Conservation (phyloP, 2,329 filamentous ascomycete genomes). For the Graphiopsis chlorocephala region DNA sequence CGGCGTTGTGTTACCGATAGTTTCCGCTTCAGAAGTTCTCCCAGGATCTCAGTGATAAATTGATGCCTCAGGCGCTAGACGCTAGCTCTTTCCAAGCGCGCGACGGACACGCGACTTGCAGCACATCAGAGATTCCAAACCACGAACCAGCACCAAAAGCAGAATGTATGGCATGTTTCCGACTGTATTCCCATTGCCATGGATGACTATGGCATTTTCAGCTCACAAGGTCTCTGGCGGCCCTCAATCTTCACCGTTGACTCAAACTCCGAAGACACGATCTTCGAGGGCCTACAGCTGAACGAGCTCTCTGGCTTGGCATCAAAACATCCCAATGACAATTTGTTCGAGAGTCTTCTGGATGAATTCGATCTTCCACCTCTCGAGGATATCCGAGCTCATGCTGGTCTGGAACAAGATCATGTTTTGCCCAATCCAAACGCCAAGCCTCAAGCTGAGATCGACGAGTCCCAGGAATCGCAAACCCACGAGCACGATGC, state of each 20-base stretch:
- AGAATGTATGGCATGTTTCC: background rate
- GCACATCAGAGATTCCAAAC: background rate
- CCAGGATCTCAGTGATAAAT: background rate
- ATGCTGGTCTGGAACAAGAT: background rate
- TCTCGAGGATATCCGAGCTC: slow-evolving; percentile 8
- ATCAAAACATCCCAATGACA: background rate
- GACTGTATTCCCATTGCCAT: background rate
- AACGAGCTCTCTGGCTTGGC: background rate
- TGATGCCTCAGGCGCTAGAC: background rate
- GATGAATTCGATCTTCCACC: slow-evolving; percentile 9
- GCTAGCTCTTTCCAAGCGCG: background rate
- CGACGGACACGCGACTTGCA: background rate
- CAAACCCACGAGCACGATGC: slow-evolving; percentile 34
- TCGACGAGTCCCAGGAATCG: background rate
- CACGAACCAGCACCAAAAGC: background rate
- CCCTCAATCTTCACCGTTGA: slow-evolving; percentile 15
- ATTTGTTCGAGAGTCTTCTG: slow-evolving; percentile 1
- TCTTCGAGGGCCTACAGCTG: slow-evolving; percentile 18
- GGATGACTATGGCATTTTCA: background rate
- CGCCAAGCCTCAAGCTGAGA: background rate
- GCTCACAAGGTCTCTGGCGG: slow-evolving; percentile 10
- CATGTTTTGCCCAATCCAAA: background rate
- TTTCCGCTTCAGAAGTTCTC: background rate
- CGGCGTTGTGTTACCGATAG: background rate
- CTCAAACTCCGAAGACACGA: slow-evolving; percentile 13